phyloP scores from a whole-genome alignment of 805 yeast species.

The Blastobotrys terrestris region DNA sequence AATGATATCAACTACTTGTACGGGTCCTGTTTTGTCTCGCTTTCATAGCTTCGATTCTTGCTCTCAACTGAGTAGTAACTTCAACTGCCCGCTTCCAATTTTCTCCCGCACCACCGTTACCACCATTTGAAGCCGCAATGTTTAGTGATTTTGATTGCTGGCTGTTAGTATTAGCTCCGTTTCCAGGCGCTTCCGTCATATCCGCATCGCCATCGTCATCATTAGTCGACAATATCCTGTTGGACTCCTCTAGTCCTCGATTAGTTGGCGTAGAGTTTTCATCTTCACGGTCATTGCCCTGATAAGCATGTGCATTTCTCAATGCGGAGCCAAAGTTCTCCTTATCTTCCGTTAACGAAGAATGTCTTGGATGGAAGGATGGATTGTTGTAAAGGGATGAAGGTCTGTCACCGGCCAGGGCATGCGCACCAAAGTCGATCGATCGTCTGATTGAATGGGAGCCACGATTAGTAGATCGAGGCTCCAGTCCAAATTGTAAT shows the following conservation, averaged over 20 bases:
- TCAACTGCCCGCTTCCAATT: slow-evolving; percentile 89
- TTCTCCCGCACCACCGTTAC: slow-evolving; percentile 9
- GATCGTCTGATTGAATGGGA: slow-evolving; percentile 12
- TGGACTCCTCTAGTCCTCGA: not conserved
- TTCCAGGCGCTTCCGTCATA: slow-evolving; percentile 6
- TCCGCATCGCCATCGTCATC: slow-evolving; percentile 7
- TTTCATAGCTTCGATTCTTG: slow-evolving; percentile 84
- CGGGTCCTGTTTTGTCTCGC: slow-evolving; percentile 32
- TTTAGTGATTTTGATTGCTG: not conserved
- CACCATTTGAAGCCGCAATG: not conserved
- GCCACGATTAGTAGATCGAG: not conserved
- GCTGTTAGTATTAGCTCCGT: not conserved
- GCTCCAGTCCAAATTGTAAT: slow-evolving; percentile 12
- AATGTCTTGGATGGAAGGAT: not conserved
- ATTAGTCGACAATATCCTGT: not conserved
- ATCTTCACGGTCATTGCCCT: not conserved
- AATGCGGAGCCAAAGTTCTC: not conserved
- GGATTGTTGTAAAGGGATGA: not conserved
- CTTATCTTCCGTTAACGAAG: not conserved
- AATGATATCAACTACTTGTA: not conserved
- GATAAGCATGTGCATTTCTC: not conserved
- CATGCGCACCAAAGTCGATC: slow-evolving; percentile 10
- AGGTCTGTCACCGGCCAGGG: not conserved
- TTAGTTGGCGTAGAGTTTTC: not conserved
- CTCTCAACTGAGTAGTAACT: slow-evolving; percentile 78